Evolutionary conservation across 1,284 basidiomycete species (phyloP).

Genomic region (Entoloma clypeatum): DNA sequence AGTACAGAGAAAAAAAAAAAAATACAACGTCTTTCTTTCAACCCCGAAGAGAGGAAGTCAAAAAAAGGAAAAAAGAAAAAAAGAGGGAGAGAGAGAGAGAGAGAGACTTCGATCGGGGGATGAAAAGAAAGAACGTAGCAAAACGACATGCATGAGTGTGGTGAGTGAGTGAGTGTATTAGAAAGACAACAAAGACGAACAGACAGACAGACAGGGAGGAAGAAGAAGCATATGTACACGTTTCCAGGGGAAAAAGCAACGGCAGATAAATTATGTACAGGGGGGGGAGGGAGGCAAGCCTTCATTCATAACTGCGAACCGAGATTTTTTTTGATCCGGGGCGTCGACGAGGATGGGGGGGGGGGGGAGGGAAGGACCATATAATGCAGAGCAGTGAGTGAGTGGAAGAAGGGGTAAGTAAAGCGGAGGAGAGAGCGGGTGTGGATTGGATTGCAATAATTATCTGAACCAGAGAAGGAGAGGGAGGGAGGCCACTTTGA

Average conservation of each 20-base stretch:
- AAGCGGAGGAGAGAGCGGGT: neutral
- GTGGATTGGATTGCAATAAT: too few relatives aligned
- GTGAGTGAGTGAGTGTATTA: too few relatives aligned
- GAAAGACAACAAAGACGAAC: too few relatives aligned
- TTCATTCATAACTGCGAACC: too few relatives aligned
- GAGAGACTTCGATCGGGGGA: neutral
- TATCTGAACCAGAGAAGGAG: too few relatives aligned
- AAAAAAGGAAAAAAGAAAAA: constrained; percentile 1
- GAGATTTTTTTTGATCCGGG: too few relatives aligned
- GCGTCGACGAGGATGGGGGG: neutral
- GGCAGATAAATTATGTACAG: too few relatives aligned
- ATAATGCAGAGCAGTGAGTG: neutral
- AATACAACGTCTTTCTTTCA: neutral
- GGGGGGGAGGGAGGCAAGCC: too few relatives aligned
- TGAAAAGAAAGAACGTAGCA: neutral
- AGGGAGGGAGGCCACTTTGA: neutral
- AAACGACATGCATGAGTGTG: neutral
- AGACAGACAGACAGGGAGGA: too few relatives aligned
- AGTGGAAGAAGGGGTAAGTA: neutral
- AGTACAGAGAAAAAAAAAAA: neutral
- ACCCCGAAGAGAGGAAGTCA: neutral
- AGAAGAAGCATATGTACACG: too few relatives aligned
- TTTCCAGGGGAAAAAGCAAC: too few relatives aligned
- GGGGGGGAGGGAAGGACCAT: neutral
- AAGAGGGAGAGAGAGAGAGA: neutral